These are phyloP conservation scores for Helotiales sp. DNA, from an alignment of 2,329 filamentous ascomycete species.

Conservation along the genomic window DNA sequence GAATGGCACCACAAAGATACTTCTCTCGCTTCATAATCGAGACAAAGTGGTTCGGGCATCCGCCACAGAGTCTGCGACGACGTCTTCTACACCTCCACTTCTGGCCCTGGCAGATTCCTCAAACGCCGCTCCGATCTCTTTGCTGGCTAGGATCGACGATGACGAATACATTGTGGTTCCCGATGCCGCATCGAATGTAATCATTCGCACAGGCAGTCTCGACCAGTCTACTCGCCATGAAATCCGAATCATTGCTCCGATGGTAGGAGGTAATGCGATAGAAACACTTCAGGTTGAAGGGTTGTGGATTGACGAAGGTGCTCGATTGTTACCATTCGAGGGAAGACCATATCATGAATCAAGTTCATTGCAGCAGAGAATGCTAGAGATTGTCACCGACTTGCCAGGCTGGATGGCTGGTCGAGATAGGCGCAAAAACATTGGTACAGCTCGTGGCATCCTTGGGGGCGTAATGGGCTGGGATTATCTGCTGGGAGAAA, in stretches of 20 bases:
- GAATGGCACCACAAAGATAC: constrained; percentile 22
- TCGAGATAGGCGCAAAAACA: constrained; percentile 11
- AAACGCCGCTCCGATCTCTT: constrained; percentile 25
- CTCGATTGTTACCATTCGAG: constrained; percentile 19
- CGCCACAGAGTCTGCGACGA: background rate
- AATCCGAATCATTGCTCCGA: constrained; percentile 31
- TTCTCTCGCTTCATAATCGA: constrained; percentile 25
- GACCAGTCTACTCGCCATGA: constrained; percentile 17
- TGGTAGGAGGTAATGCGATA: constrained; percentile 17
- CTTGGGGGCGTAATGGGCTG: constrained; percentile 34
- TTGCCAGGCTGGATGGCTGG: constrained; percentile 27
- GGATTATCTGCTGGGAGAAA: constrained; percentile 39
- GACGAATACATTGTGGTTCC: constrained; percentile 29
- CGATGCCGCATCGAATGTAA: constrained; percentile 24
- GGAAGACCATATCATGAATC: background rate
- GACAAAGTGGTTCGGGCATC: constrained; percentile 1
- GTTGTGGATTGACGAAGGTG: constrained; percentile 28
- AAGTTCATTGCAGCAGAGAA: constrained; percentile 12
- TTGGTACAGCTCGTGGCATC: constrained; percentile 16
- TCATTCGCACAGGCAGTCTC: constrained; percentile 19
- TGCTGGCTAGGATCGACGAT: constrained; percentile 29
- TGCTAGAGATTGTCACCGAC: constrained; percentile 37
- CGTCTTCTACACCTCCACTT: constrained; percentile 4
- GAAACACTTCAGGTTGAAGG: constrained; percentile 29
- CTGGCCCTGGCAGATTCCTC: constrained; percentile 17